These are phyloP conservation scores for Zymoseptoria brevis DNA, from an alignment of 2,329 filamentous ascomycete species.

Conservation along the genomic window DNA sequence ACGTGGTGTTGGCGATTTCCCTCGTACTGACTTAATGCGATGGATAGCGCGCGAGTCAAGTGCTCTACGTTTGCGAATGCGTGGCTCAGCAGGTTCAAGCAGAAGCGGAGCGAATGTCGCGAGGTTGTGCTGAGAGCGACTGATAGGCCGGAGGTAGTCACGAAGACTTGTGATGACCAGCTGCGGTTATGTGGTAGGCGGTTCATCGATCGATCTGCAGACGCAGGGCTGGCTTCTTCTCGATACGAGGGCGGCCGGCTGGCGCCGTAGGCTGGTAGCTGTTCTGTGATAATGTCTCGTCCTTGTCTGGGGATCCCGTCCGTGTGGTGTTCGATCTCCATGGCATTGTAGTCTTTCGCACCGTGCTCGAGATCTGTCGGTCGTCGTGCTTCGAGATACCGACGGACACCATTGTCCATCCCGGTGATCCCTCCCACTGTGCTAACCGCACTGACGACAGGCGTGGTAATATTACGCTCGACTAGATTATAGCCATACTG, in stretches of 20 bases:
- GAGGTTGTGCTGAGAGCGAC: conserved; percentile 88
- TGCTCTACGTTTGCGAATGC: conserved; percentile 74
- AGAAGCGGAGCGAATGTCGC: conserved; percentile 74
- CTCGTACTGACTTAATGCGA: conserved; percentile 75
- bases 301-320: conserved; percentile 49
- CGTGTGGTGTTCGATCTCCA: conserved; percentile 42
- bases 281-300: conserved; percentile 58
- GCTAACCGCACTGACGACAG: conserved; percentile 78
- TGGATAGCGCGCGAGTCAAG: conserved; percentile 65
- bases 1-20: conserved; percentile 39
- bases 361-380: conserved; percentile 43
- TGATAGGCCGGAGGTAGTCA: conserved; percentile 83
- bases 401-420: conserved; percentile 76
- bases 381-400: conserved; percentile 60
- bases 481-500: conserved; percentile 83
- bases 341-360: conserved; percentile 30
- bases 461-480: conserved; percentile 73
- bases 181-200: conserved; percentile 35
- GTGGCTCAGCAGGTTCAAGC: conserved; percentile 69
- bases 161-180: conserved; percentile 67
- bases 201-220: conserved; percentile 16
- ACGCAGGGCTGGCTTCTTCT: conserved; percentile 27
- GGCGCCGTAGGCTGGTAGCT: conserved; percentile 77
- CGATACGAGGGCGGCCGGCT: conserved; percentile 41
- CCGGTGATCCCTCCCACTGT: conserved; percentile 78